phyloP scores from a whole-genome alignment of 73 alveolate species.

The Paramecium caudatum region DNA sequence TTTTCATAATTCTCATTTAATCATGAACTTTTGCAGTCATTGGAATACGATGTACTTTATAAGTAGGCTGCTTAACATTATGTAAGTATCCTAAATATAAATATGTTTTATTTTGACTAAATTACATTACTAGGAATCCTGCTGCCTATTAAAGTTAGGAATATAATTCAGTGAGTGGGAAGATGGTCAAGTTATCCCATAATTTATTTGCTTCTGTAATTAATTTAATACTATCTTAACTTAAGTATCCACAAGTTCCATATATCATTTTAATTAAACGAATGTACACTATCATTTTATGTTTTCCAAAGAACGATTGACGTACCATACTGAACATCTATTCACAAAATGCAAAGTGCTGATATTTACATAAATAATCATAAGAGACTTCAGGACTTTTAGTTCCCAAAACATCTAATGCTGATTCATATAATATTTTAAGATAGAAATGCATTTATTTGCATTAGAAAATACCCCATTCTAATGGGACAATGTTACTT shows the following conservation, averaged over 20 bases:
- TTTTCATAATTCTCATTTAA: not conserved
- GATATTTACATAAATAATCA: conserved; percentile 66
- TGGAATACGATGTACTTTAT: not conserved
- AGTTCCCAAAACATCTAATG: not conserved
- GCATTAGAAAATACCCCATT: conserved; percentile 41
- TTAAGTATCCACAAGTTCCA: not conserved
- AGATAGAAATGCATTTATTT: conserved; percentile 27
- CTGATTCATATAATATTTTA: conserved; percentile 34
- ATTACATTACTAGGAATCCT: not conserved
- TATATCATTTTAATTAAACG: conserved; percentile 63
- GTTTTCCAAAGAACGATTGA: conserved; percentile 73
- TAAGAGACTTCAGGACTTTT: conserved; percentile 70
- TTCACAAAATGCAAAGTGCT: conserved; percentile 65
- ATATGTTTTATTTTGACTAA: not conserved
- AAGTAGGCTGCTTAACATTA: not conserved
- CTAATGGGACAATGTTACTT: not conserved
- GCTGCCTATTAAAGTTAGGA: not conserved
- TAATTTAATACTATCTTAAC: conserved; percentile 5
- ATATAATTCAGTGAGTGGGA: not conserved
- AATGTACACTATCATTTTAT: conserved; percentile 60
- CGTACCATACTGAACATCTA: conserved; percentile 55
- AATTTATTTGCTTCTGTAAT: not conserved
- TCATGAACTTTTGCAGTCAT: not conserved
- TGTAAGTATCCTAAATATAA: conserved; percentile 31
- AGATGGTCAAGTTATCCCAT: conserved; percentile 23